phyloP scores from a whole-genome alignment of 2,329 filamentous ascomycete species.

The Penicillium vulpinum region DNA sequence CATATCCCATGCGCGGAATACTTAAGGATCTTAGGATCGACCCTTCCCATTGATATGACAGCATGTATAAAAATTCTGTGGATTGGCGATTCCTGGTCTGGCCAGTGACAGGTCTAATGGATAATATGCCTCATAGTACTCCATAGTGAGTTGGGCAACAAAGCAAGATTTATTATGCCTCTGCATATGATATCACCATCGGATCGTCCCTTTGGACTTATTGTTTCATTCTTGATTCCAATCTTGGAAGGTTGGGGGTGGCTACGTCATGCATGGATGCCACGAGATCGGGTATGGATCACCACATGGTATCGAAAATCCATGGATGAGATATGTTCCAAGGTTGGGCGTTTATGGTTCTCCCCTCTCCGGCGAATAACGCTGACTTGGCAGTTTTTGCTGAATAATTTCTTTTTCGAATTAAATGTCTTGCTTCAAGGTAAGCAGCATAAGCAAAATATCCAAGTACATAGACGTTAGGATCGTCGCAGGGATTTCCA shows the following conservation, averaged over 20 bases:
- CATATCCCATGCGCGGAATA: constrained; percentile 42
- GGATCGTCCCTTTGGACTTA: not conserved
- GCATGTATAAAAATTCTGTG: not conserved
- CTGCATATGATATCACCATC: not conserved
- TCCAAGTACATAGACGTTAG: not conserved
- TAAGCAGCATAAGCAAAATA: not conserved
- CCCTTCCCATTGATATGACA: constrained; percentile 13
- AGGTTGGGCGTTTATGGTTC: too few relatives aligned
- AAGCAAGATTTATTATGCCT: not conserved
- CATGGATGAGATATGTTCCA: not conserved
- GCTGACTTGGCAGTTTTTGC: too few relatives aligned
- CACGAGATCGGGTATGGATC: constrained; percentile 7
- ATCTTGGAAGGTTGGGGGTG: not conserved
- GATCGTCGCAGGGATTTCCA: too few relatives aligned
- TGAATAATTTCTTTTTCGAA: too few relatives aligned
- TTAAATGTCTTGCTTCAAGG: not conserved
- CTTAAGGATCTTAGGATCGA: not conserved
- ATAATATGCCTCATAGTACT: not conserved
- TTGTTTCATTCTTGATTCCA: not conserved
- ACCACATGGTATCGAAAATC: not conserved
- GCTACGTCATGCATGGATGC: constrained; percentile 10
- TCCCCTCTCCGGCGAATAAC: too few relatives aligned
- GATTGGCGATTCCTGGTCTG: not conserved
- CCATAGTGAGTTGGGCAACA: not conserved
- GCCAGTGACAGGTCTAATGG: not conserved